Percentiles rank a stretch among this genome's conserved stretches.
Evolutionary conservation across 225 moss, liverwort and hornwort species (phyloP).

Genomic region (Rhytidiadelphus loreus): DNA sequence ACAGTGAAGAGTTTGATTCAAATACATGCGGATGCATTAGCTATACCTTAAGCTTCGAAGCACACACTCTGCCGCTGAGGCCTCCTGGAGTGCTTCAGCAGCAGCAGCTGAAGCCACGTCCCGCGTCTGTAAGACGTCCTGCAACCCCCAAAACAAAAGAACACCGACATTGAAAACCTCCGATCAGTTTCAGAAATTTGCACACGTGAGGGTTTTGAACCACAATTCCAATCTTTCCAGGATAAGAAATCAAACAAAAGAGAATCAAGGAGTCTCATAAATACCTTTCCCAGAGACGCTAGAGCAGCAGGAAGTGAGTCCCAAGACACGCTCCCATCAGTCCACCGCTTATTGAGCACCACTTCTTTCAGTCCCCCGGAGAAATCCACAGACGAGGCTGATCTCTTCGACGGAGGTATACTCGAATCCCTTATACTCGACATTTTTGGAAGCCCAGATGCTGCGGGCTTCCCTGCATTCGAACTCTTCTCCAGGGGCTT

Average conservation of each 20-base stretch:
- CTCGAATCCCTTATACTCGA: constrained; percentile 22
- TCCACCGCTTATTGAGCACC: constrained; percentile 72
- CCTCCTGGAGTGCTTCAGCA: constrained; percentile 85
- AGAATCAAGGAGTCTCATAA: background rate
- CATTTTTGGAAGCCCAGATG: constrained; percentile 17
- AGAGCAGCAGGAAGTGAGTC: constrained; percentile 55
- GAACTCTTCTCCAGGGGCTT: constrained; percentile 36
- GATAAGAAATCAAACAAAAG: background rate
- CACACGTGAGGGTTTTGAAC: background rate
- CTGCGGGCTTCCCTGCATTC: constrained; percentile 34
- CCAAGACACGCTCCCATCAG: constrained; percentile 90
- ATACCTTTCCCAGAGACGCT: constrained; percentile 73
- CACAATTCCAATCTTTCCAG: background rate
- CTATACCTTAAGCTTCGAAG: constrained; percentile 74
- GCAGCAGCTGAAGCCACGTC: constrained; percentile 77
- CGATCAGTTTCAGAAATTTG: background rate
- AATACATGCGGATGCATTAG: background rate
- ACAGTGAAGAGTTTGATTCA: background rate
- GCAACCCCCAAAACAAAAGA: background rate
- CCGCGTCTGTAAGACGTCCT: constrained; percentile 81
- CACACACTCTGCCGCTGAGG: constrained; percentile 84
- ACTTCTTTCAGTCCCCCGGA: constrained; percentile 25
- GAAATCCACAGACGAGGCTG: constrained; percentile 10
- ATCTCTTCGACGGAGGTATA: constrained; percentile 17
- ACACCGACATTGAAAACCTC: background rate